Base-by-base conservation (phyloP, 345 rosid species). In the Garcia nutans region DNA sequence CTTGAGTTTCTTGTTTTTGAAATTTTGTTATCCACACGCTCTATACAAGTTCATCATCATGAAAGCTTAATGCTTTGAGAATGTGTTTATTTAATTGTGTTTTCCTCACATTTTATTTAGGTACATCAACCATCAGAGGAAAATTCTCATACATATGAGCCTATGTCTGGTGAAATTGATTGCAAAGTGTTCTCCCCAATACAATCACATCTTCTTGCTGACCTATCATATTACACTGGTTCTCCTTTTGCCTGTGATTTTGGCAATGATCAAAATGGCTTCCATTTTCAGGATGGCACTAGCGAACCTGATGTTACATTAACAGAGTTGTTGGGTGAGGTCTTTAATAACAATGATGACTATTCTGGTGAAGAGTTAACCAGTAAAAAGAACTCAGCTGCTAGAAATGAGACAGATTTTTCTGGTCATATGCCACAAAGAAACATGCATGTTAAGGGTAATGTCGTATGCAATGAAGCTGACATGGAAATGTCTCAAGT, bases 241-340 rank as follows among this genome's bases (percentile, higher is more conserved):
- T 86, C 95, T 1, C 92, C 88, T 72, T 91, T 81, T 77, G 86
- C 85, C 28, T 82, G 82, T 82, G 96, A 95, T 80, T 91, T 95
- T 77, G 97, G 97, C 78, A 85, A 84, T 79, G 78, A 71, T 75
- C 77, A 77, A 65, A 84, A 71, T 44, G 91, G 87, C 50, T 55
- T 84, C 68, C 50, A 19, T 72, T 87, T 87, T 77, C 91, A 73
- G 58, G 97, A 90, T 83, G 92, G 90, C 57, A 85, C 87, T 7
- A 26, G 84, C 78, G 86, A 82, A 62, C 90, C 82, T 37, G 95
- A 92, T 82, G 84, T 81, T 41, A 78, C 87, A 31, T 67, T 91
- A 24, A 68, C 83, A 15, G 87, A 87, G 3, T 69, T 90, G 73
- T 84, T 87, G 75, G 87, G 87, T 86, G 92, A 80, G 64, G 80